These are phyloP conservation scores for Blastomyces emzantsi DNA, from an alignment of 2,329 filamentous ascomycete species.

Conservation along the genomic window DNA sequence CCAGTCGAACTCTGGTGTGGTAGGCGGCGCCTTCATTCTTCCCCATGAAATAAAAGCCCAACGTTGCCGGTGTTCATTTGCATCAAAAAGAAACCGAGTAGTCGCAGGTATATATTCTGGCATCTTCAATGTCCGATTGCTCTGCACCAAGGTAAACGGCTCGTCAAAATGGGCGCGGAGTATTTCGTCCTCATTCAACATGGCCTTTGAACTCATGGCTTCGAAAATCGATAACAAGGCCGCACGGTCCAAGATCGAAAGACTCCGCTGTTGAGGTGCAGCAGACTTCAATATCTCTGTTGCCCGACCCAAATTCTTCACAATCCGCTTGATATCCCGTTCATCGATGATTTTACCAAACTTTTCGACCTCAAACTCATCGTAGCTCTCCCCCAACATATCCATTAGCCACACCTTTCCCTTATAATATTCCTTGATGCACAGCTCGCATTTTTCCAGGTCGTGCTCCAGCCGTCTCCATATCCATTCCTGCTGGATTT, in stretches of 20 bases:
- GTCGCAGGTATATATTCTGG: constrained; percentile 70
- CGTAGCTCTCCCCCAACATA: constrained; percentile 49
- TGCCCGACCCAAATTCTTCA: constrained; percentile 50
- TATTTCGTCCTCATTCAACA: constrained; percentile 52
- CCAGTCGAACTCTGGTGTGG: constrained; percentile 74
- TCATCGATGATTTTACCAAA: constrained; percentile 51
- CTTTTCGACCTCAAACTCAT: constrained; percentile 39
- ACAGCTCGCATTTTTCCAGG: constrained; percentile 58
- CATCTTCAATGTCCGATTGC: constrained; percentile 68
- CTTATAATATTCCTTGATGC: constrained; percentile 66
- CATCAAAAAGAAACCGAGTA: constrained; percentile 73
- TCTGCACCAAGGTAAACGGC: constrained; percentile 72
- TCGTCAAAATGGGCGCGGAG: constrained; percentile 60
- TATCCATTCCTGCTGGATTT: constrained; percentile 53
- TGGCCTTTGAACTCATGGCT: constrained; percentile 72
- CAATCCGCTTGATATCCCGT: constrained; percentile 55
- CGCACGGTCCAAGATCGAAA: constrained; percentile 45
- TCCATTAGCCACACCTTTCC: constrained; percentile 55
- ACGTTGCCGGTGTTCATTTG: constrained; percentile 51
- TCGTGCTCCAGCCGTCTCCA: constrained; percentile 48
- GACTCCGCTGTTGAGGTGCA: constrained; percentile 43
- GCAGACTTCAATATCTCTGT: constrained; percentile 45
- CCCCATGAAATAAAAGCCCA: constrained; percentile 64
- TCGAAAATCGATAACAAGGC: constrained; percentile 80
- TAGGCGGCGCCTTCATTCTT: constrained; percentile 55